Conservation (phyloP, 345 rosid species). For the Zanthoxylum bungeanum region DNA sequence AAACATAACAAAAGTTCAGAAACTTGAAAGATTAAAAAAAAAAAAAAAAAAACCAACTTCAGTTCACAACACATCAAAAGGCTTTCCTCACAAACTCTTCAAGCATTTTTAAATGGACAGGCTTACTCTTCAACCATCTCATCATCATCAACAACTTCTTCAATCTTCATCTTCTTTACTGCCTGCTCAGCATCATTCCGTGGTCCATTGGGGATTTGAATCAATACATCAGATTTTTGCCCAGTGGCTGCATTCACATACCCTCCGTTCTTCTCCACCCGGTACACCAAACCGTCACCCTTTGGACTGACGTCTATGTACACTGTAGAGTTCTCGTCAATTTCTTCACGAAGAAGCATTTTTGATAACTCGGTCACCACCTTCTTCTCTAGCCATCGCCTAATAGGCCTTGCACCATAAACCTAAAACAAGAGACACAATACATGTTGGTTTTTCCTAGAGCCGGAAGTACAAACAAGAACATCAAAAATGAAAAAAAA, state of each 20-base stretch:
- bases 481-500: not conserved
- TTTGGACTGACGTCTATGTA: slow-evolving; percentile 56
- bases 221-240: slow-evolving; percentile 61
- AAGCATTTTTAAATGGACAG: not conserved
- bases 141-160: slow-evolving; percentile 65
- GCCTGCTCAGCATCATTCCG: slow-evolving; percentile 63
- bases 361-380: slow-evolving; percentile 86
- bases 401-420: slow-evolving; percentile 84
- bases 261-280: slow-evolving; percentile 76
- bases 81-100: not conserved
- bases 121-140: slow-evolving; percentile 43
- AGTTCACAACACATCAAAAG: no score
- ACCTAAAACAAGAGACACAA: slow-evolving; percentile 37
- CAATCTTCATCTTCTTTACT: slow-evolving; percentile 91
- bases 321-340: slow-evolving; percentile 81
- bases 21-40: no score
- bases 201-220: slow-evolving; percentile 45
- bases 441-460: not conserved
- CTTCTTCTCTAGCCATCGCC: slow-evolving; percentile 94
- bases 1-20: not conserved
- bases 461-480: rapidly evolving
- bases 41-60: not conserved
- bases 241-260: slow-evolving; percentile 72
- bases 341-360: slow-evolving; percentile 81
- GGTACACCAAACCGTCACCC: slow-evolving; percentile 44